Percentiles rank a stretch among this genome's conserved stretches.
phyloP scores from a whole-genome alignment of 345 rosid species.

The Camelina laxa region DNA sequence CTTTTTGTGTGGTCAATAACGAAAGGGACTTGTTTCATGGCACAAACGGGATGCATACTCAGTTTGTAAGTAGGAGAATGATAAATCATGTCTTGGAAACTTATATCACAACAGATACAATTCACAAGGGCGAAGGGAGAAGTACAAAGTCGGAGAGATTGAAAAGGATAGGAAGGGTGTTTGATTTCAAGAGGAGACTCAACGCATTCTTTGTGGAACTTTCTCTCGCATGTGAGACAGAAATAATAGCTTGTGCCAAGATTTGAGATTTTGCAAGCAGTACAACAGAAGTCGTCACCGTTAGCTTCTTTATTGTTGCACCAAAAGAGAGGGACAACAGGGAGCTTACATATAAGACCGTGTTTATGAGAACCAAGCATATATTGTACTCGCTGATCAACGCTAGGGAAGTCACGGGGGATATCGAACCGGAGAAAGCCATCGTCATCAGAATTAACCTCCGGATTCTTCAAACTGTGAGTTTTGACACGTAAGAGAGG shows the following conservation, averaged over 20 bases:
- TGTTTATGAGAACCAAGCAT: background rate
- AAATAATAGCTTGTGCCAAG: background rate
- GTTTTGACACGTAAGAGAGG: background rate
- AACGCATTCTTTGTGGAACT: slow-evolving; percentile 22
- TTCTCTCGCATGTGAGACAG: background rate
- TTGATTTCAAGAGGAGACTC: slow-evolving; percentile 20
- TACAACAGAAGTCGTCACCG: background rate
- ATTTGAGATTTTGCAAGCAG: background rate
- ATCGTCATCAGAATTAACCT: background rate
- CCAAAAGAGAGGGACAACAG: slow-evolving; percentile 9
- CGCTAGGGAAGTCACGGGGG: background rate
- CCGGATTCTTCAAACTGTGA: background rate
- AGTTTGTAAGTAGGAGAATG: background rate
- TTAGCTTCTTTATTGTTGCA: background rate
- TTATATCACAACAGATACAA: background rate
- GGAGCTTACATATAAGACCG: background rate
- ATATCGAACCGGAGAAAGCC: background rate
- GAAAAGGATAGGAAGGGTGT: slow-evolving; percentile 22
- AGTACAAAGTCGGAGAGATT: background rate
- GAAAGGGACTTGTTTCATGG: background rate
- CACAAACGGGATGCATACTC: slow-evolving; percentile 4
- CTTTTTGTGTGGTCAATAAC: background rate
- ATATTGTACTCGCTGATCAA: background rate
- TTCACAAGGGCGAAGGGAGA: background rate
- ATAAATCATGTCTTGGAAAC: background rate